Evolutionary conservation across 1,139 yeast genomes (phyloP).

Genomic region (Pneumocystis carinii): DNA sequence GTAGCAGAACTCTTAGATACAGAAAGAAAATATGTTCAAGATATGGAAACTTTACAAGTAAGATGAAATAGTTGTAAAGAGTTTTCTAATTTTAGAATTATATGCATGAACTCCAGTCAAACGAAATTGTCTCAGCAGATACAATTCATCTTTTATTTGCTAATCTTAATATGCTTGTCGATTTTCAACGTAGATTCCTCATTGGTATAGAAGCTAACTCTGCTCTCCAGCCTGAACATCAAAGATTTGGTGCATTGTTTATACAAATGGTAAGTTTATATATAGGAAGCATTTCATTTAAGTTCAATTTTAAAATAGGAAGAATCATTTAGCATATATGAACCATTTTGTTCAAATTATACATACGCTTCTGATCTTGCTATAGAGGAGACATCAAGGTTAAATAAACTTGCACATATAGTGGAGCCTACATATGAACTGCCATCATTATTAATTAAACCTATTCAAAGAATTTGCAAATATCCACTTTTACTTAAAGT

Average conservation of each 20-base stretch:
- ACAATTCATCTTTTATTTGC: conserved; percentile 75
- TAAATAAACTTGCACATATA: conserved; percentile 35
- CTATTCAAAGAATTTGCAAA: conserved; percentile 86
- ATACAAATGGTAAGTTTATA: conserved; percentile 39
- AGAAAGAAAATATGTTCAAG: conserved; percentile 85
- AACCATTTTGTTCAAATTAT: conserved; percentile 75
- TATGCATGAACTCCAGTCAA: conserved; percentile 48
- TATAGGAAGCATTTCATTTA: not conserved
- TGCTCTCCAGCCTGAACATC: conserved; percentile 55
- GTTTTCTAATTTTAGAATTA: conserved; percentile 27
- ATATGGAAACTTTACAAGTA: conserved; percentile 51
- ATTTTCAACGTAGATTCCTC: conserved; percentile 79
- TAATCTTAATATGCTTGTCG: conserved; percentile 68
- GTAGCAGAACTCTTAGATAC: conserved; percentile 74
- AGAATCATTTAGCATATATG: conserved; percentile 68
- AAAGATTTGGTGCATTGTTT: conserved; percentile 77
- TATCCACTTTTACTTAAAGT: conserved; percentile 63
- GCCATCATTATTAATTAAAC: conserved; percentile 79
- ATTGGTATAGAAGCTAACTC: conserved; percentile 83
- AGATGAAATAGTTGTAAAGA: not conserved
- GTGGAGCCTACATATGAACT: conserved; percentile 80
- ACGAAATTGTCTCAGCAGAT: conserved; percentile 61
- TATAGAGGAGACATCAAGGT: conserved; percentile 42
- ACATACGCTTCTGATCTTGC: conserved; percentile 75
- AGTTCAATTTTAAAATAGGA: conserved; percentile 6